Percentiles rank a stretch among this genome's conserved stretches.
phyloP scores from a whole-genome alignment of 768 basidiomycete genomes.

The Cystobasidium ongulense region DNA sequence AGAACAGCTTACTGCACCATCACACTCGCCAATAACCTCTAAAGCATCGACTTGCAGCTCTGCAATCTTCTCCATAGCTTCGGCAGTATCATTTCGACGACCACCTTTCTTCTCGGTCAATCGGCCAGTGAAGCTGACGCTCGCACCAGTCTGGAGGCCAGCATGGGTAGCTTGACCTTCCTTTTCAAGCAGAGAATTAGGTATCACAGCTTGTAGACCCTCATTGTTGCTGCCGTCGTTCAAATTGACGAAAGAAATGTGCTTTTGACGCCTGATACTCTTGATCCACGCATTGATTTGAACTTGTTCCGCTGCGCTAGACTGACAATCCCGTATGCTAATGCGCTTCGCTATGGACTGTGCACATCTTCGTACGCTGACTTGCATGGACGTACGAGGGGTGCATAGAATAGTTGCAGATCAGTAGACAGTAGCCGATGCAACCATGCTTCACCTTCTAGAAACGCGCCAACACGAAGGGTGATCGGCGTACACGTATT shows the following conservation, averaged over 20 bases:
- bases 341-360: not conserved
- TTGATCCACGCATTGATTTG: slow-evolving; percentile 39
- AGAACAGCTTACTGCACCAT: slow-evolving; percentile 32
- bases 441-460: not conserved
- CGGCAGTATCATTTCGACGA: slow-evolving; percentile 7
- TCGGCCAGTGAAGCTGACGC: slow-evolving; percentile 33
- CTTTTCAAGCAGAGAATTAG: slow-evolving; percentile 25
- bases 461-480: not conserved
- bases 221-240: slow-evolving; percentile 35
- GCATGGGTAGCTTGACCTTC: not conserved
- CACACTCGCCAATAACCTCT: slow-evolving; percentile 36
- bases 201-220: slow-evolving; percentile 39
- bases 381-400: not conserved
- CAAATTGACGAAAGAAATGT: slow-evolving; percentile 38
- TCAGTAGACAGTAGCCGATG: too few species aligned
- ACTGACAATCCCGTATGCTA: not conserved
- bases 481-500: not conserved
- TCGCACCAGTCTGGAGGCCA: slow-evolving; percentile 26
- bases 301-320: not conserved
- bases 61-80: not conserved
- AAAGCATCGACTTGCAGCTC: slow-evolving; percentile 37
- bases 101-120: slow-evolving; percentile 33
- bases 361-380: not conserved
- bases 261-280: slow-evolving; percentile 38
- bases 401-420: not conserved